Evolutionary conservation across 176 grass and related monocot species (phyloP).

Genomic region (Oryza glaberrima): DNA sequence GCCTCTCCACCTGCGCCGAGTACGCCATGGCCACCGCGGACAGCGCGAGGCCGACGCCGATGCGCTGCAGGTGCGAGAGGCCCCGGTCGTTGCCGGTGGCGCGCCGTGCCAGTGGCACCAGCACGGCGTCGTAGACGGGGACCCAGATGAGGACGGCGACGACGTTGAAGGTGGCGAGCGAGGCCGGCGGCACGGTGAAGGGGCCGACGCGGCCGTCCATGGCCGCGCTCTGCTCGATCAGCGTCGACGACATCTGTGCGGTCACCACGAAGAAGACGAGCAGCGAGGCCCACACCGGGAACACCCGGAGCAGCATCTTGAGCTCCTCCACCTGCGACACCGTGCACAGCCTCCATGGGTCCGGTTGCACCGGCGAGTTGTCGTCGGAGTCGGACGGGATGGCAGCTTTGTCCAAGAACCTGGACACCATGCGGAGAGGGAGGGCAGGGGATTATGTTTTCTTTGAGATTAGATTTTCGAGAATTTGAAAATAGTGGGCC

Average conservation of each 20-base stretch:
- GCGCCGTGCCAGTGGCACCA: conserved; percentile 36
- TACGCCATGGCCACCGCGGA: conserved; percentile 35
- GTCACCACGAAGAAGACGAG: conserved; percentile 41
- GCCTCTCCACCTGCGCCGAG: conserved; percentile 33
- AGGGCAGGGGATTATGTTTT: no score
- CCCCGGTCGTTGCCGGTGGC: conserved; percentile 41
- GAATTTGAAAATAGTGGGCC: no score
- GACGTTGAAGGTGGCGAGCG: conserved; percentile 36
- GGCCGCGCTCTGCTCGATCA: conserved; percentile 42
- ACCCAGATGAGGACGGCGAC: conserved; percentile 20
- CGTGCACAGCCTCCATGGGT: conserved; percentile 45
- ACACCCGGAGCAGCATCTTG: conserved; percentile 49
- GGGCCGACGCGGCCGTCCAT: conserved; percentile 42
- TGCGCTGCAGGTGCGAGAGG: conserved; percentile 40
- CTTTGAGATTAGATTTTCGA: no score
- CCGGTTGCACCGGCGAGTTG: neutral
- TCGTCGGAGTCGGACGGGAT: neutral
- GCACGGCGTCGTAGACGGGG: conserved; percentile 36
- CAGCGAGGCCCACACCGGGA: conserved; percentile 42
- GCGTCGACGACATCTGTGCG: conserved; percentile 40
- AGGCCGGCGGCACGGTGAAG: conserved; percentile 40
- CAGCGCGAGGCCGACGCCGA: conserved; percentile 37
- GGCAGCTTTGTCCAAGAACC: conserved; percentile 17
- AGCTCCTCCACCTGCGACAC: conserved; percentile 53
- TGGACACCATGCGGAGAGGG: no score